phyloP scores from a whole-genome alignment of 352 stramenopile species.

The Globisporangium cystogenes region DNA sequence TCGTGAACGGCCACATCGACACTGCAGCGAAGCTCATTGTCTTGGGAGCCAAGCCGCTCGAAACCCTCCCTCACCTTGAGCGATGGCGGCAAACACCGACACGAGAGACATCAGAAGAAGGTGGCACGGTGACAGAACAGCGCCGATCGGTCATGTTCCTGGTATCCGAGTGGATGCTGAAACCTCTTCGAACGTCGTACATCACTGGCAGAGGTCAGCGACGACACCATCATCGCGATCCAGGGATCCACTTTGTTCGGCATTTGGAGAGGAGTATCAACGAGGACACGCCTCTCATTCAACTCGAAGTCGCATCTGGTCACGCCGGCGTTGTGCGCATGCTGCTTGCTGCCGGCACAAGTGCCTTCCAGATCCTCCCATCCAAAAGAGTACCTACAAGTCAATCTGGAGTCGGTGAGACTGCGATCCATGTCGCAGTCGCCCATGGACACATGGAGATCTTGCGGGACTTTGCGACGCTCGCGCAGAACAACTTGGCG shows the following conservation, averaged over 20 bases:
- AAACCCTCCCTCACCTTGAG: constrained; percentile 32
- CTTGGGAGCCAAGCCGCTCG: constrained; percentile 37
- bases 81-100: constrained; percentile 8
- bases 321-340: constrained; percentile 23
- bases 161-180: constrained; percentile 20
- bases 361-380: constrained; percentile 19
- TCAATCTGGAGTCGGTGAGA: constrained; percentile 18
- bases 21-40: constrained; percentile 55
- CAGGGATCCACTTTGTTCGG: constrained; percentile 26
- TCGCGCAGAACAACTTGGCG: constrained; percentile 42
- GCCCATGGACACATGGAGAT: constrained; percentile 38
- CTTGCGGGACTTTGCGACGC: constrained; percentile 28
- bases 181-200: constrained; percentile 13
- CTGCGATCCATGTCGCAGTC: constrained; percentile 45
- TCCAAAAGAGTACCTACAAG: not conserved
- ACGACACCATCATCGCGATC: not conserved
- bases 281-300: constrained; percentile 26
- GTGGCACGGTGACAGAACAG: not conserved
- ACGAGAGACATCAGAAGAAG: too few relatives aligned
- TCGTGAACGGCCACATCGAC: constrained; percentile 44
- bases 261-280: constrained; percentile 47
- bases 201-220: constrained; percentile 1
- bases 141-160: constrained; percentile 5
- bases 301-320: constrained; percentile 31
- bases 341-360: constrained; percentile 42